These are phyloP conservation scores for Fusarium devonianum DNA, from an alignment of 2,329 filamentous ascomycete species.

Conservation along the genomic window DNA sequence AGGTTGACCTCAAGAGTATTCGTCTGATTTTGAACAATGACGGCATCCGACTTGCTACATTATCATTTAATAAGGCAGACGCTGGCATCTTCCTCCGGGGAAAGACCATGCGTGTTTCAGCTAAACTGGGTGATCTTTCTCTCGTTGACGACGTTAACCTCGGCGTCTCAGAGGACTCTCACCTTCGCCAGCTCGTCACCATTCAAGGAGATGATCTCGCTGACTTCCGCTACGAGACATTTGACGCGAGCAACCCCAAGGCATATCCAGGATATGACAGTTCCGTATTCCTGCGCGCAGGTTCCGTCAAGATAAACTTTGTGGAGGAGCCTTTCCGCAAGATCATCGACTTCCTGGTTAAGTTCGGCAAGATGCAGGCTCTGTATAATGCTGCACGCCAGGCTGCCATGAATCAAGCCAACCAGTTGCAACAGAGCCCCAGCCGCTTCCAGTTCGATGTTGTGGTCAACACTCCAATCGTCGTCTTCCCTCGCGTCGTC, in stretches of 20 bases:
- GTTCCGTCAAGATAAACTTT: slow-evolving; percentile 97
- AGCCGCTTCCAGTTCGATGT: slow-evolving; percentile 94
- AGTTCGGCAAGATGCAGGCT: slow-evolving; percentile 99
- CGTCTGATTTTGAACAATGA: slow-evolving; percentile 96
- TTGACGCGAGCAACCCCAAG: slow-evolving; percentile 72
- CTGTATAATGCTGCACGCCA: slow-evolving; percentile 97
- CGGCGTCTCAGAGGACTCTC: slow-evolving; percentile 81
- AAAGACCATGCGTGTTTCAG: slow-evolving; percentile 85
- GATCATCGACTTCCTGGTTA: slow-evolving; percentile 96
- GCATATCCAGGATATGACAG: slow-evolving; percentile 94
- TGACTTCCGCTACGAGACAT: slow-evolving; percentile 97
- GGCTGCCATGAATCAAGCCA: slow-evolving; percentile 92
- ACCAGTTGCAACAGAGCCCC: slow-evolving; percentile 87
- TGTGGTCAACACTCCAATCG: slow-evolving; percentile 90
- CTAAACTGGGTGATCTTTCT: slow-evolving; percentile 84
- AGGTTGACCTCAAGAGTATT: slow-evolving; percentile 92
- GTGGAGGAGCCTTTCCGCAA: slow-evolving; percentile 96
- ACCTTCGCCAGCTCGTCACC: slow-evolving; percentile 84
- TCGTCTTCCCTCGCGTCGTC: slow-evolving; percentile 87
- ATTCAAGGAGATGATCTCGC: slow-evolving; percentile 96
- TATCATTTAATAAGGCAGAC: slow-evolving; percentile 91
- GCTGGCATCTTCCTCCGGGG: slow-evolving; percentile 88
- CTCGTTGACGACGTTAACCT: slow-evolving; percentile 94
- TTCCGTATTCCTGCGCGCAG: slow-evolving; percentile 86
- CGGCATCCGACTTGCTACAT: slow-evolving; percentile 88